phyloP scores from a whole-genome alignment of 768 basidiomycete species.

The Amanita subjunquillea region DNA sequence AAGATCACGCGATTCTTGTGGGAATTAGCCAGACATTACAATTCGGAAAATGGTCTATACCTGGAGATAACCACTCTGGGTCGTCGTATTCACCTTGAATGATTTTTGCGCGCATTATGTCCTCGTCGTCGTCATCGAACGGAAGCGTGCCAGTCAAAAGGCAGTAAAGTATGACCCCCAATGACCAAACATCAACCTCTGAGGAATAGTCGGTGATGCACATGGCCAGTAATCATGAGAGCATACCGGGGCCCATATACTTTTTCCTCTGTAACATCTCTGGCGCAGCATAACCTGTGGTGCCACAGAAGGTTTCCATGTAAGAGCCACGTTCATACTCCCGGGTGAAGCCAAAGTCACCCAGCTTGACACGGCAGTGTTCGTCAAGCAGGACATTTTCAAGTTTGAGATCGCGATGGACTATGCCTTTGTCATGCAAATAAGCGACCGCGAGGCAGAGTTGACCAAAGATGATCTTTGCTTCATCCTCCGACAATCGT shows the following conservation, averaged over 20 bases:
- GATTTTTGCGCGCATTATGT: conserved; percentile 74
- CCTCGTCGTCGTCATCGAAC: conserved; percentile 86
- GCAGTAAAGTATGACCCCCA: conserved; percentile 86
- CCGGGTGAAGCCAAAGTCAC: conserved; percentile 91
- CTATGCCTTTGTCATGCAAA: conserved; percentile 85
- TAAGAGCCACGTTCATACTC: conserved; percentile 72
- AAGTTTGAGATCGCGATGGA: conserved; percentile 93
- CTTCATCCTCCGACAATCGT: conserved; percentile 74
- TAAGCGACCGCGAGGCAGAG: conserved; percentile 89
- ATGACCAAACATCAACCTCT: conserved; percentile 96
- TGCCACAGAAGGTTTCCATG: conserved; percentile 93
- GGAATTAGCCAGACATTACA: conserved; percentile 6
- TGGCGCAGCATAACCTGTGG: conserved; percentile 87
- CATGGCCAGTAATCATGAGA: background rate
- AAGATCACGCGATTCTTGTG: conserved; percentile 74
- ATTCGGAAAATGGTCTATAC: conserved; percentile 28
- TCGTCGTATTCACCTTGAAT: conserved; percentile 84
- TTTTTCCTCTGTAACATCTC: conserved; percentile 85
- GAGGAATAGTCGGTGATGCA: conserved; percentile 8
- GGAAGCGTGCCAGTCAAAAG: conserved; percentile 84
- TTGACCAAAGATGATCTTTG: conserved; percentile 89
- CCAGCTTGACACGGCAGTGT: conserved; percentile 82
- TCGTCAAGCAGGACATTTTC: conserved; percentile 93
- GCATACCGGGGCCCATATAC: conserved; percentile 82
- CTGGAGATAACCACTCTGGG: conserved; percentile 82